Conservation (phyloP, 345 rosid species). For the Schrenkiella parvula region DNA sequence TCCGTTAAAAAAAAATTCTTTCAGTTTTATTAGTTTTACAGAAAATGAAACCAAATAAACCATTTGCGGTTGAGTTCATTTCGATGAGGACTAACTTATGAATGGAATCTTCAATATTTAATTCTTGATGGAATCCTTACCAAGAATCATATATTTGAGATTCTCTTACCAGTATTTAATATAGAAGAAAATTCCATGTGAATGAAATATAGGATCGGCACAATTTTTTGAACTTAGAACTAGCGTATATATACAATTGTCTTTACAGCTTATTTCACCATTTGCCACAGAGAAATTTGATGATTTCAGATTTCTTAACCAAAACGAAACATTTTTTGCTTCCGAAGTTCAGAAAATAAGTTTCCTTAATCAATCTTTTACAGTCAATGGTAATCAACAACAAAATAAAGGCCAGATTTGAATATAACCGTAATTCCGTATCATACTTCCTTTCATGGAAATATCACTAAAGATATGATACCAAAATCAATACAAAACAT, state of each 20-base stretch:
- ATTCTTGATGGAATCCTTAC: no score
- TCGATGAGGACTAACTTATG: no score
- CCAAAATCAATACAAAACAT: background rate
- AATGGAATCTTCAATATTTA: no score
- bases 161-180: background rate
- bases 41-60: no score
- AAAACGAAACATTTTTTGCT: background rate
- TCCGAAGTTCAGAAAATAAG: background rate
- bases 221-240: background rate
- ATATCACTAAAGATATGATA: background rate
- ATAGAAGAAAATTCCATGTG: background rate
- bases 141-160: background rate
- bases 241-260: background rate
- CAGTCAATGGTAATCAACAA: background rate
- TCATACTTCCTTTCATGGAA: conserved; percentile 1
- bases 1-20: no score
- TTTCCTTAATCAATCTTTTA: background rate
- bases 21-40: no score
- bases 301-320: background rate
- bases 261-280: background rate
- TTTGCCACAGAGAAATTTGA: background rate
- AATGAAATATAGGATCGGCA: background rate
- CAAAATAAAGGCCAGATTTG: background rate
- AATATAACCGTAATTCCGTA: background rate
- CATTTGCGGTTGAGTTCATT: no score